Evolutionary conservation across 139 green algal species (phyloP), one percentile per base, ranked within the genome.

Genomic region (Chlorella sp.): DNA sequence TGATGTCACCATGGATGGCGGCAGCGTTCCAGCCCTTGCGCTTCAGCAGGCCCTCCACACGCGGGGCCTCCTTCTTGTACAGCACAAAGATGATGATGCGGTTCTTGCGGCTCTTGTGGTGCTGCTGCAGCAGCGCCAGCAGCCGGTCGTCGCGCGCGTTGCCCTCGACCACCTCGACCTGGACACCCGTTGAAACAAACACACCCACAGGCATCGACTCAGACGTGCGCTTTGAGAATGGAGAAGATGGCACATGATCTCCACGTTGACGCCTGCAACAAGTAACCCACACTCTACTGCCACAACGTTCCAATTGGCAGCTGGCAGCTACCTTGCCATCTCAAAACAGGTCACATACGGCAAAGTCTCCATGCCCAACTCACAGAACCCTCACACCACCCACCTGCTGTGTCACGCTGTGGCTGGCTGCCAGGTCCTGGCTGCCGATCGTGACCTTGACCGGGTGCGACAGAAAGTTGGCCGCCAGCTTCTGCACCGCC

Each of bases 11-110:
- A 64, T 98, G 94, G 29, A 98, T 88, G 34, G 87, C 86, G 1
- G 73, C 73, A 71, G 87, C 86, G 71, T 90, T 90, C 86, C 87
- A 94, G 51, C 91, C 89, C 70, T 80, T 84, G 61, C 86, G 75
- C 24, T 81, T 71, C 42, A 98, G 83, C 67, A 90, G 72, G 33
- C 78, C 26, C 83, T 97, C 91, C 61, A 98, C 85, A 0, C 91
- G 82, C 35, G 82, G 80, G 31, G 94, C 93, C 81, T 98, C 94
- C 83, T 96, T 98, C 77, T 98, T 98, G 87, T 98, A 98, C 50
- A 98, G 84, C 72, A 96, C 94, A 76, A 98, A 98, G n/a, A 98
- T 87, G 67, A 98, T 89, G 32, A 95, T 77, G 62, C 89, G 83
- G 73, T 96, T 93, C 73, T 85, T 93, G 79, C 91, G 87, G 23